Conservation (phyloP, 208 protist species). For the Borovskyia barvae region DNA sequence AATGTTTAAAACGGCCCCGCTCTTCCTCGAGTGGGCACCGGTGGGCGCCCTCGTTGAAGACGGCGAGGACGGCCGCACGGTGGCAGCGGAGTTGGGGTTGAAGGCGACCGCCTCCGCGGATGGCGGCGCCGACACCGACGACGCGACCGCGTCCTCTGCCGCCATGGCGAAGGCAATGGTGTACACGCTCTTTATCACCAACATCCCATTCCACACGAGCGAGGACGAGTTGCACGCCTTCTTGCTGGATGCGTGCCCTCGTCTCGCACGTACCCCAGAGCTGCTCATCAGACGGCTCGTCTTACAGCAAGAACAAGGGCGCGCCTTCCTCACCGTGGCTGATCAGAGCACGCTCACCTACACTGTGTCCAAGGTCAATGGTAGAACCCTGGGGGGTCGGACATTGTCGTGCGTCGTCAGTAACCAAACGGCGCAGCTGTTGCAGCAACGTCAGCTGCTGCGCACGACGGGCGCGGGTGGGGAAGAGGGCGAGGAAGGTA, state of each 20-base stretch:
- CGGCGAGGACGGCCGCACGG: slow-evolving; percentile 15
- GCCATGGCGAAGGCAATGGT: slow-evolving; percentile 14
- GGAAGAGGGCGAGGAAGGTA: not conserved
- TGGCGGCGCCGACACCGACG: not conserved
- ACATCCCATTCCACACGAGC: slow-evolving; percentile 78
- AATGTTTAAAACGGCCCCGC: slow-evolving; percentile 90
- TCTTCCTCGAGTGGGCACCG: slow-evolving; percentile 99
- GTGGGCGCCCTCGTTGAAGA: slow-evolving; percentile 77
- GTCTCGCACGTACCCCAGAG: slow-evolving; percentile 93
- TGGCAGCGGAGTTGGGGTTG: slow-evolving; percentile 18
- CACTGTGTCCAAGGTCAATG: slow-evolving; percentile 54
- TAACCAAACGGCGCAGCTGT: slow-evolving; percentile 53
- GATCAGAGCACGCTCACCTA: slow-evolving; percentile 58
- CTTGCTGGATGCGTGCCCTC: slow-evolving; percentile 74
- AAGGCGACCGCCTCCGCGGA: not conserved
- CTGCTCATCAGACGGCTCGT: slow-evolving; percentile 86
- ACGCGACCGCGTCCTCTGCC: not conserved
- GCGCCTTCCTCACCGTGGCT: slow-evolving; percentile 91
- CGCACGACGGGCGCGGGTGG: not conserved
- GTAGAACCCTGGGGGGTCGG: slow-evolving; percentile 52
- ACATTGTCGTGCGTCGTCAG: slow-evolving; percentile 70
- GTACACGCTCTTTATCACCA: slow-evolving; percentile 88
- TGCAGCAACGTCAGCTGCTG: slow-evolving; percentile 19
- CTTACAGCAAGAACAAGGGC: slow-evolving; percentile 92
- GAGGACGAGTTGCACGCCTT: slow-evolving; percentile 75